Evolutionary conservation across 495 filamentous ascomycete genomes (phyloP), one percentile per base, ranked within the genome.

Genomic region (Baudoinia panamericana): DNA sequence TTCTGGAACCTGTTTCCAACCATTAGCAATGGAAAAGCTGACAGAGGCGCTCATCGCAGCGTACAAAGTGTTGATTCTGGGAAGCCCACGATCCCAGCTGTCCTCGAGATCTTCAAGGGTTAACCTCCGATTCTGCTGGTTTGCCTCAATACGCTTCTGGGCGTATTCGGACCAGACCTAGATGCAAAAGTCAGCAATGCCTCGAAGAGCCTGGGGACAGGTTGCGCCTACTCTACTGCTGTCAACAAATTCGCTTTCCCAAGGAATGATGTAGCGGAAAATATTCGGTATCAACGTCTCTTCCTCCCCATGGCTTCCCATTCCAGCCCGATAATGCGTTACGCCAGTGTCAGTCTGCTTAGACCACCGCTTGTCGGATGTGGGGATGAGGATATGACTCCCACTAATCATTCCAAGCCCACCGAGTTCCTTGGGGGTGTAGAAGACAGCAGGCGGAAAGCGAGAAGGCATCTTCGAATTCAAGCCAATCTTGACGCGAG

Each of bases 381-480:
- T 84, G 3, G 92, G 92, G 48, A 99, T 99, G 43, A 99, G 73
- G 53, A 99, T 99, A 55, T 99, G 92, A 17, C 84, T 93, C 15
- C 92, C 92, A 16, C 90, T 96, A 40, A 99, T 95, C 92, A 99
- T 99, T 59, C 92, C 92, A 4, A 99, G 66, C 55, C 92, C 92
- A 63, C 92, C 92, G 36, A 99, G 70, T 56, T 99, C 92, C 67
- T 99, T 99, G 0, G 92, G 92, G 0, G 92, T 99, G 57, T 99
- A 99, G 63, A 99, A 99, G 9, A 99, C 92, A 5, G 92, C 92
- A 7, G 92, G 92, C 16, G 90, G 92, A 68, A 99, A 99, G 68
- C 92, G 82, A 4, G 88, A 95, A 30, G 92, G 92, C 92, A 99
- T 99, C 67, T 99, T 99, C 3, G 90, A 96, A 64, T 99, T 99